Percentiles rank a stretch among this genome's conserved stretches.
phyloP scores from a whole-genome alignment of 2,329 filamentous ascomycete genomes.

The Ceratocystis papillata region DNA sequence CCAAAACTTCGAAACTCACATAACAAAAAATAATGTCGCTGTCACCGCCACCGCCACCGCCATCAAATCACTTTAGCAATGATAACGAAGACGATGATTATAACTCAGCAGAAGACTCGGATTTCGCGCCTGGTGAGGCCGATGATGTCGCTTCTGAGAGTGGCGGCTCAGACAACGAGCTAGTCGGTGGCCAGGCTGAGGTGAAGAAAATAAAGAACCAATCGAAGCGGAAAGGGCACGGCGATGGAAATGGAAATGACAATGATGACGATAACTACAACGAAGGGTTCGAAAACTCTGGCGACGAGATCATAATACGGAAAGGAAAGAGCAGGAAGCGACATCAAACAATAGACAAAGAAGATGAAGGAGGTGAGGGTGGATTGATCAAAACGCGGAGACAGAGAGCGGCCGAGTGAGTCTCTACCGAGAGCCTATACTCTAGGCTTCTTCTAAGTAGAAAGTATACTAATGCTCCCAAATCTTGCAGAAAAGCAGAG shows the following conservation, averaged over 20 bases:
- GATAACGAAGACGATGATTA: conserved; percentile 36
- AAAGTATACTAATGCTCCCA: conserved; percentile 22
- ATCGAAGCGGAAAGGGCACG: conserved; percentile 31
- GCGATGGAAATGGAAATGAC: conserved; percentile 15
- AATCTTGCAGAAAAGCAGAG: conserved; percentile 43
- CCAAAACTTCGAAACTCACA: not conserved
- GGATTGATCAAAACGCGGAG: conserved; percentile 62
- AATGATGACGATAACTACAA: conserved; percentile 16
- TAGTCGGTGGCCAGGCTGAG: not conserved
- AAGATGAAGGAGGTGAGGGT: conserved; percentile 49
- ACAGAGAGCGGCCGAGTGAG: conserved; percentile 55
- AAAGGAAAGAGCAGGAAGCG: conserved; percentile 44
- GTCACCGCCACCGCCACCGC: conserved; percentile 4
- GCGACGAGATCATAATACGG: conserved; percentile 59
- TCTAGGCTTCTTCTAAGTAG: not conserved
- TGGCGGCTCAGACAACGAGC: conserved; percentile 23
- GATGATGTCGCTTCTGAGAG: conserved; percentile 27
- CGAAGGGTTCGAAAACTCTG: conserved; percentile 49
- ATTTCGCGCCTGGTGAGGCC: conserved; percentile 52
- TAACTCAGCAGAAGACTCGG: conserved; percentile 60
- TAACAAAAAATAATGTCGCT: not conserved
- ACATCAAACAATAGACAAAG: conserved; percentile 37
- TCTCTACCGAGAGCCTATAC: conserved; percentile 14
- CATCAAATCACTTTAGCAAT: not conserved
- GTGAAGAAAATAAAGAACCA: conserved; percentile 20